These are phyloP conservation scores for Trichoderma simmonsii DNA, from an alignment of 2,329 filamentous ascomycete genomes.

Conservation along the genomic window DNA sequence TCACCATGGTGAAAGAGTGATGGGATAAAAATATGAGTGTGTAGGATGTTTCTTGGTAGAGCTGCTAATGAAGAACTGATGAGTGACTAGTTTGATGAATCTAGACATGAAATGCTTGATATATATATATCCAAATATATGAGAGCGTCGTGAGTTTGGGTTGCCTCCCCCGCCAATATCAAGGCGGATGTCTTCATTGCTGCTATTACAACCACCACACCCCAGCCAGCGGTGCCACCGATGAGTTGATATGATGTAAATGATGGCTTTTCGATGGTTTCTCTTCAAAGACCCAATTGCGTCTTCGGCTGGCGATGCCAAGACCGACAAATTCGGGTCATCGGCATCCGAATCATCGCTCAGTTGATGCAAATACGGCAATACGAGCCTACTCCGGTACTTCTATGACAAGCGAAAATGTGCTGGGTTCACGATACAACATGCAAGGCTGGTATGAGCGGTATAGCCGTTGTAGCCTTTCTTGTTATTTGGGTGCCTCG, in stretches of 20 bases:
- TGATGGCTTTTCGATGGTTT: not conserved
- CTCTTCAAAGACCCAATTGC: not conserved
- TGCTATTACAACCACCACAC: not conserved
- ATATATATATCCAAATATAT: not conserved
- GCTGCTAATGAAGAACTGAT: not conserved
- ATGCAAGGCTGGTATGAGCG: not conserved
- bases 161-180: not conserved
- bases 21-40: not conserved
- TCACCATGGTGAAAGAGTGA: not conserved
- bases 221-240: not conserved
- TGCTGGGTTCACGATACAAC: not conserved
- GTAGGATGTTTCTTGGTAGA: not conserved
- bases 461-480: not conserved
- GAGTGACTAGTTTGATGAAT: not conserved
- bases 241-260: not conserved
- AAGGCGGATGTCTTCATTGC: not conserved
- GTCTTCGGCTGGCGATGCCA: not conserved
- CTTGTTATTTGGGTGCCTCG: not conserved
- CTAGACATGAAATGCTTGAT: not conserved
- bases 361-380: not conserved
- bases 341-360: not conserved
- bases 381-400: not conserved
- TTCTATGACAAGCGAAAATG: not conserved
- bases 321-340: not conserved
- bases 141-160: not conserved